Conservation (phyloP, 495 filamentous ascomycete species). For the Choiromyces venosus region DNA sequence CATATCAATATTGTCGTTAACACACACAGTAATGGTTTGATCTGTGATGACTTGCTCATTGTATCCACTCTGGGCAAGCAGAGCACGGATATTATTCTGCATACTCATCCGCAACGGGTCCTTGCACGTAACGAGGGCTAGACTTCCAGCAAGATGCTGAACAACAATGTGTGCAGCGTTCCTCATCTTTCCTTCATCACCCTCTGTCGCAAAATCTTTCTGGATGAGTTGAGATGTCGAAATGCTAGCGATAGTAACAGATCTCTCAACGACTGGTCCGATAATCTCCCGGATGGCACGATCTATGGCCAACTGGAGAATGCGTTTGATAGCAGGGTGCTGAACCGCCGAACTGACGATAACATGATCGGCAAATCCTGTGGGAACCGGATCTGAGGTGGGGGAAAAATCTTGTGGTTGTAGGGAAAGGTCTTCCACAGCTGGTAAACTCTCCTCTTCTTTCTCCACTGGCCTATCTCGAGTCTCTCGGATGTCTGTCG, state of each 20-base stretch:
- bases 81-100: constrained; percentile 82
- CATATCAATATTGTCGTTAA: constrained; percentile 92
- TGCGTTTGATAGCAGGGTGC: constrained; percentile 65
- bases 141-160: constrained; percentile 80
- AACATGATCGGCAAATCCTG: constrained; percentile 35
- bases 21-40: constrained; percentile 81
- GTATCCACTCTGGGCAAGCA: constrained; percentile 63
- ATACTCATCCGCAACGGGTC: constrained; percentile 94
- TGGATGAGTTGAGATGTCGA: constrained; percentile 86
- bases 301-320: constrained; percentile 75
- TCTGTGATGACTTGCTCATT: constrained; percentile 63
- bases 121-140: constrained; percentile 96
- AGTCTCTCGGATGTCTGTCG: constrained; percentile 73
- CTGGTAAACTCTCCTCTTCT: constrained; percentile 43
- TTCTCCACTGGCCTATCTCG: constrained; percentile 53
- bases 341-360: constrained; percentile 53
- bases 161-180: constrained; percentile 86
- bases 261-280: constrained; percentile 90
- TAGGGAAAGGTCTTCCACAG: constrained; percentile 49
- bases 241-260: constrained; percentile 94
- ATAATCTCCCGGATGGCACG: constrained; percentile 91
- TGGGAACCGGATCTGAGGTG: constrained; percentile 28
- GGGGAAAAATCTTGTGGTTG: constrained; percentile 35
- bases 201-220: constrained; percentile 93
- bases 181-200: constrained; percentile 77